phyloP scores from a whole-genome alignment of 2,329 filamentous ascomycete species.

The Penicillium oxalicum region DNA sequence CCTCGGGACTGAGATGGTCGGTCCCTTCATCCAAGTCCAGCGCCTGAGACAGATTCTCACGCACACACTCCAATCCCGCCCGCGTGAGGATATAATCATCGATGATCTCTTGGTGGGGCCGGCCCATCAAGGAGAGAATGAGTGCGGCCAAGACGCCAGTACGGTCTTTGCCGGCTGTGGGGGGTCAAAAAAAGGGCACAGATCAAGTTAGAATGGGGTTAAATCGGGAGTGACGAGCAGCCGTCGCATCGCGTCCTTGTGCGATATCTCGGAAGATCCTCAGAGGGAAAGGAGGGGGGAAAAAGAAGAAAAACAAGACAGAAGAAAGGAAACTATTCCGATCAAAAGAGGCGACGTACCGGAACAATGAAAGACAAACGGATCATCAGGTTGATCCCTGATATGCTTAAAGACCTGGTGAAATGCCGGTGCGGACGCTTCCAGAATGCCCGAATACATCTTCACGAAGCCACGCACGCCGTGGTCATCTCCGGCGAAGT shows the following conservation, averaged over 20 bases:
- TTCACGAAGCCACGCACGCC: slow-evolving; percentile 60
- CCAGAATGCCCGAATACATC: slow-evolving; percentile 62
- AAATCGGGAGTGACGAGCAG: too few relatives aligned
- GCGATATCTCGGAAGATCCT: too few relatives aligned
- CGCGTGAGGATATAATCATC: slow-evolving; percentile 54
- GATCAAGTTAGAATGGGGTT: too few relatives aligned
- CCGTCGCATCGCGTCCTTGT: too few relatives aligned
- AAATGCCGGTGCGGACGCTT: slow-evolving; percentile 55
- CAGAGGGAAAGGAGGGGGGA: too few relatives aligned
- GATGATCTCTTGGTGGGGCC: slow-evolving; percentile 53
- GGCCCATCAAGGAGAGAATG: slow-evolving; percentile 58
- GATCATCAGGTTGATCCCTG: slow-evolving; percentile 39
- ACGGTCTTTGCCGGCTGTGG: slow-evolving; percentile 68
- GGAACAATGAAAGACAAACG: slow-evolving; percentile 61
- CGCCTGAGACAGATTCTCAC: slow-evolving; percentile 16
- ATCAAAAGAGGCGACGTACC: slow-evolving; percentile 13
- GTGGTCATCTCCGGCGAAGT: slow-evolving; percentile 44
- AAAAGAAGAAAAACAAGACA: slow-evolving; percentile 21
- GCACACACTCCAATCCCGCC: slow-evolving; percentile 20
- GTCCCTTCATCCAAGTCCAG: slow-evolving; percentile 14
- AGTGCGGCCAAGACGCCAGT: slow-evolving; percentile 68
- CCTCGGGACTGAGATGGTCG: slow-evolving; percentile 17
- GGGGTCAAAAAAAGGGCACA: too few relatives aligned
- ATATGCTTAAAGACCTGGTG: slow-evolving; percentile 57
- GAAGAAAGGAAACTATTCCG: too few relatives aligned